phyloP scores from a whole-genome alignment of 345 rosid species.

The Camelina neglecta region DNA sequence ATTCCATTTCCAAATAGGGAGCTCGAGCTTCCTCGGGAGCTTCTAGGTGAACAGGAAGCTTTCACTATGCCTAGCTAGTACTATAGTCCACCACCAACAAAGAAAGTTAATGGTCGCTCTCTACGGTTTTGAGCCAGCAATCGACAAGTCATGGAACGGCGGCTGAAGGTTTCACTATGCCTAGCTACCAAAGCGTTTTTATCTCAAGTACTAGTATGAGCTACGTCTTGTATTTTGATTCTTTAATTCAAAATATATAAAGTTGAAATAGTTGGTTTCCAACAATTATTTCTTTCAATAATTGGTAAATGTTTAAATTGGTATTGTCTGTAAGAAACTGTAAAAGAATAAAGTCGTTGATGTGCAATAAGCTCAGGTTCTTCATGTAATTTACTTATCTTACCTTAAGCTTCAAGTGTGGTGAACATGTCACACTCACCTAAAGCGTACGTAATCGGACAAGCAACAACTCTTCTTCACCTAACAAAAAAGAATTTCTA shows the following conservation, averaged over 20 bases:
- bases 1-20: not conserved
- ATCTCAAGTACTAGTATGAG: not conserved
- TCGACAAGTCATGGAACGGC: constrained; percentile 20
- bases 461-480: not conserved
- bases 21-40: not conserved
- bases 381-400: no score
- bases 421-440: not conserved
- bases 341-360: not conserved
- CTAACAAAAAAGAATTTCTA: not conserved
- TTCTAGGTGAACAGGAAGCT: not conserved
- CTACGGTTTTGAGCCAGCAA: not conserved
- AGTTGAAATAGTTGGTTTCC: not conserved
- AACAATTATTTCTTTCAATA: not conserved
- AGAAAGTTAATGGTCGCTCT: not conserved
- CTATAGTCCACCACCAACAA: not conserved
- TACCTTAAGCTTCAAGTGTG: no score
- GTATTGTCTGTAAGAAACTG: not conserved
- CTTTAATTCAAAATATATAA: no score
- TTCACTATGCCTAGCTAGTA: not conserved
- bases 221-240: not conserved
- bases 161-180: not conserved
- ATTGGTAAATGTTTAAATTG: not conserved
- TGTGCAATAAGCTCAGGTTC: no score
- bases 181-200: not conserved
- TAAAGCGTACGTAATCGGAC: not conserved